Evolutionary conservation across 2,329 filamentous ascomycete genomes (phyloP).

Genomic region (Scleromitrula shiraiana): DNA sequence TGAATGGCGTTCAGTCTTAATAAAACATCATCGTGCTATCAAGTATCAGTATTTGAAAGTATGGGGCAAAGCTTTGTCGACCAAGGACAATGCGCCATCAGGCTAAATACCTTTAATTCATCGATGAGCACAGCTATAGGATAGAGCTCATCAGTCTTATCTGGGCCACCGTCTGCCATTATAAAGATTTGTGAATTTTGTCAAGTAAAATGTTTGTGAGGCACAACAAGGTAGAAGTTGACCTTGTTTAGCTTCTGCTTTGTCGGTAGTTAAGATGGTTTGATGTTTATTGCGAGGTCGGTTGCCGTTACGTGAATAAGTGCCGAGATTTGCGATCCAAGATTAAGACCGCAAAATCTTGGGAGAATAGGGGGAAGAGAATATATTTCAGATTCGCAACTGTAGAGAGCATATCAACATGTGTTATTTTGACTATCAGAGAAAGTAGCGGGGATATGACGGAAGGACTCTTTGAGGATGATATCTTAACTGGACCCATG

Average conservation of each 20-base stretch:
- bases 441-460: background rate
- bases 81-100: background rate
- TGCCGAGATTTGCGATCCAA: background rate
- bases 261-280: conserved; percentile 9
- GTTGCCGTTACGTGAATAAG: conserved; percentile 14
- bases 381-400: conserved; percentile 2
- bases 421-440: background rate
- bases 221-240: conserved; percentile 25
- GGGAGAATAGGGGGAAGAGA: background rate
- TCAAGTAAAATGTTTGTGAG: conserved; percentile 23
- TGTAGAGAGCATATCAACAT: background rate
- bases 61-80: conserved; percentile 4
- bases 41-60: conserved; percentile 18
- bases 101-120: conserved; percentile 78
- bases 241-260: conserved; percentile 26
- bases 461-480: conserved; percentile 4
- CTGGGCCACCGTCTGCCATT: conserved; percentile 83
- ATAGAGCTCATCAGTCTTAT: conserved; percentile 96
- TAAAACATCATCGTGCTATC: conserved; percentile 93
- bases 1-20: conserved; percentile 98
- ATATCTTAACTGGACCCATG: background rate
- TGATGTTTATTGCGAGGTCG: conserved; percentile 27
- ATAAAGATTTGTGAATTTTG: conserved; percentile 35
- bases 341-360: background rate
- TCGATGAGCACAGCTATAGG: conserved; percentile 99